phyloP scores from a whole-genome alignment of 306 rosid species.

The Trifolium fragiferum region DNA sequence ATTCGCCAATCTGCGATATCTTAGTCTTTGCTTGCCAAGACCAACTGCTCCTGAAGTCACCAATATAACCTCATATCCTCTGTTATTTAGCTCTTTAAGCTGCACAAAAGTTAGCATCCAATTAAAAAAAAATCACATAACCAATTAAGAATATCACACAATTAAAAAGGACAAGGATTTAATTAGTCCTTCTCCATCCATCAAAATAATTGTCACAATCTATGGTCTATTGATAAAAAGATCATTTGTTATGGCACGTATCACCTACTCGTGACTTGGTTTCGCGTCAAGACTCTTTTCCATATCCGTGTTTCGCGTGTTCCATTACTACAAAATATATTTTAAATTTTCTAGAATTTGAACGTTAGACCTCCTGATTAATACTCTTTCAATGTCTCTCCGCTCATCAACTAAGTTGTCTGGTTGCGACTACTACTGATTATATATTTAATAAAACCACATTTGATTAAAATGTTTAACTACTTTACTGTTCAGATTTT shows the following conservation, averaged over 20 bases:
- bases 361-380: neutral
- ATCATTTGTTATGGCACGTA: neutral
- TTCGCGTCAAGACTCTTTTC: neutral
- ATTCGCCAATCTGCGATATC: slow-evolving; percentile 81
- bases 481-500: slow-evolving; percentile 1
- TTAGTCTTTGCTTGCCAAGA: slow-evolving; percentile 84
- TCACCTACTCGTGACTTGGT: neutral
- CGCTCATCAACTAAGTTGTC: neutral
- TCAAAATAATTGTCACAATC: neutral
- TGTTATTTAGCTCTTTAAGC: slow-evolving; percentile 75
- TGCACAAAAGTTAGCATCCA: slow-evolving; percentile 43
- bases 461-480: neutral
- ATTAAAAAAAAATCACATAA: slow-evolving; percentile 33
- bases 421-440: neutral
- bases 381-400: neutral
- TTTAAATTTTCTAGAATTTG: neutral
- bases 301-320: neutral
- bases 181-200: neutral
- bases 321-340: no score
- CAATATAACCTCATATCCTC: slow-evolving; percentile 81
- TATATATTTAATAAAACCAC: neutral
- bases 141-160: slow-evolving; percentile 17
- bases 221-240: neutral
- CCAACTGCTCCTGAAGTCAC: slow-evolving; percentile 96
- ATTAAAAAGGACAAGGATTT: neutral